A percentile compares a stretch with the other conserved stretches of the same genome.
Evolutionary conservation across 495 filamentous ascomycete genomes (phyloP).

Genomic region (Hypoxylon crocopeplum): DNA sequence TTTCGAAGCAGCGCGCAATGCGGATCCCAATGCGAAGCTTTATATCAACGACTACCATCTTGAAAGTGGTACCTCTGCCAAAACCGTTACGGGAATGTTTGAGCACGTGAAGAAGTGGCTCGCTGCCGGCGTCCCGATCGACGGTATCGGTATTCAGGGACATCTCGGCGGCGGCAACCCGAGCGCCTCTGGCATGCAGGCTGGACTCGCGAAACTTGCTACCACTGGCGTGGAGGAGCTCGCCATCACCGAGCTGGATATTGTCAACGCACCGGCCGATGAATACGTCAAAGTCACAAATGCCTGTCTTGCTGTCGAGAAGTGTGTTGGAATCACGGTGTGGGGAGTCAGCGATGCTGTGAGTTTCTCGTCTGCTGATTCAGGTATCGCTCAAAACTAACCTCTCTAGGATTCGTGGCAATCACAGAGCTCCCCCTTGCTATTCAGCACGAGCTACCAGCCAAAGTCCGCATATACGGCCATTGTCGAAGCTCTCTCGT

Average conservation of each 20-base stretch:
- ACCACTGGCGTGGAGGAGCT: conserved; percentile 59
- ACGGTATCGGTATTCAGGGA: conserved; percentile 72
- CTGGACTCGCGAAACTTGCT: conserved; percentile 50
- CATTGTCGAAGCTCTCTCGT: conserved; percentile 53
- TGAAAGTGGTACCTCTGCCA: conserved; percentile 53
- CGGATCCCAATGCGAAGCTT: conserved; percentile 64
- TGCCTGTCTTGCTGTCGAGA: conserved; percentile 63
- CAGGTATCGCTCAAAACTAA: not conserved
- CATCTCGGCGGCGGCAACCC: conserved; percentile 62
- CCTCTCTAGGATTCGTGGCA: conserved; percentile 64
- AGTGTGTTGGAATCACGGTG: conserved; percentile 74
- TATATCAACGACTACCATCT: conserved; percentile 76
- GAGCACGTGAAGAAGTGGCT: conserved; percentile 70
- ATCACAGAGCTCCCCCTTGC: conserved; percentile 58
- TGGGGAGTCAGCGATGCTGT: conserved; percentile 74
- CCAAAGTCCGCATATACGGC: conserved; percentile 69
- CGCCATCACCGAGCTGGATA: conserved; percentile 71
- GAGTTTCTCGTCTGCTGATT: conserved; percentile 24
- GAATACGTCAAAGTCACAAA: conserved; percentile 70
- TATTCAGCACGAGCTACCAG: conserved; percentile 66
- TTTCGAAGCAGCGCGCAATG: conserved; percentile 63
- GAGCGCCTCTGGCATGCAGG: conserved; percentile 58
- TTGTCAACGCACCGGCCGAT: conserved; percentile 60
- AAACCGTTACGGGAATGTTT: conserved; percentile 66
- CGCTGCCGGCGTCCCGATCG: conserved; percentile 69